Conservation (phyloP, 1,284 basidiomycete species). For the Irpex sp. region DNA sequence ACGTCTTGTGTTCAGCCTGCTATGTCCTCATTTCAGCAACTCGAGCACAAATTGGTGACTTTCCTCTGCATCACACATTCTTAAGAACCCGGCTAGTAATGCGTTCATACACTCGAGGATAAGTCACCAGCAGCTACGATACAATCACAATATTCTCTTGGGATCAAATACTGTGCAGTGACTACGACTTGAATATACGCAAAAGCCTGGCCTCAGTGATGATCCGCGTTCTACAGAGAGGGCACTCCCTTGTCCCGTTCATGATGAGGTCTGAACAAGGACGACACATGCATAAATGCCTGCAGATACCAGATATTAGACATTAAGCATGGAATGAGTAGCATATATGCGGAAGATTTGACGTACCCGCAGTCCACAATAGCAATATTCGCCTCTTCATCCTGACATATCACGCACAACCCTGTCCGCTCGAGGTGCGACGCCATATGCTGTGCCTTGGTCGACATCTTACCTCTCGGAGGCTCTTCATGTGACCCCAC, state of each 20-base stretch:
- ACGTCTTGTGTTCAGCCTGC: no score
- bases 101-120: no score
- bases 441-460: conserved; percentile 31
- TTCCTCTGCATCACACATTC: no score
- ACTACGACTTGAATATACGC: conserved; percentile 67
- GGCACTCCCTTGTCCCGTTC: conserved; percentile 77
- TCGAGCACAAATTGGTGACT: no score
- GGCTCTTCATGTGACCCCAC: conserved; percentile 23
- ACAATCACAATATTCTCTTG: no score
- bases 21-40: no score
- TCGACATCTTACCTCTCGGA: conserved; percentile 21
- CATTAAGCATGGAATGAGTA: neutral
- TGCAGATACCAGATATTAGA: conserved; percentile 24
- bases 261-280: conserved; percentile 84
- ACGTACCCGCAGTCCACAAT: conserved; percentile 90
- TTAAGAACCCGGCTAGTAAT: no score
- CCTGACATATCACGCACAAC: conserved; percentile 86
- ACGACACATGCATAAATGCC: conserved; percentile 81
- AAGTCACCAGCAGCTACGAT: no score
- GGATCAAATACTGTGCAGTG: no score
- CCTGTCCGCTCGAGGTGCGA: conserved; percentile 61
- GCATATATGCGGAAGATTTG: neutral
- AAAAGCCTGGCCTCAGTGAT: conserved; percentile 78
- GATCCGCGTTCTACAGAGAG: conserved; percentile 82
- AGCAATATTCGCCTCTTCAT: conserved; percentile 87